Conservation (phyloP, 192 early-diverging fungal species). For the Entomortierella lignicola region DNA sequence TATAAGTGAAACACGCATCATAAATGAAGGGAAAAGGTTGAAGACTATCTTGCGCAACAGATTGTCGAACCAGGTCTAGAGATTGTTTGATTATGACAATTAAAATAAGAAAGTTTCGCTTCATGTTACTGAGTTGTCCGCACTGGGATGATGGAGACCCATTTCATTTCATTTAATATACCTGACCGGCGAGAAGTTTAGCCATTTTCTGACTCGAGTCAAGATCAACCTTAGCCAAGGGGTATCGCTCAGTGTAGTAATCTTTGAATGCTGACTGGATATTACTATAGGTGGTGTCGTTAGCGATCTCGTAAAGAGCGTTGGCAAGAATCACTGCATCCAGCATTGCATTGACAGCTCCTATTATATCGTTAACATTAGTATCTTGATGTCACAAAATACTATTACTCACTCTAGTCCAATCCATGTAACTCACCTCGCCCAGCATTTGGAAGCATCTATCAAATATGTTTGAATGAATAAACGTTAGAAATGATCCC, state of each 20-base stretch:
- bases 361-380: too few species aligned
- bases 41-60: not conserved
- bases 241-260: constrained; percentile 15
- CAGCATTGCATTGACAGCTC: constrained; percentile 10
- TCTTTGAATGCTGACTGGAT: constrained; percentile 12
- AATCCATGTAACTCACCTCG: too few species aligned
- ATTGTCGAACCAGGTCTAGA: not conserved
- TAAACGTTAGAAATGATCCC: too few species aligned
- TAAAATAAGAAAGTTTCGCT: too few species aligned
- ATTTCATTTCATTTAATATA: too few species aligned
- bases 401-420: too few species aligned
- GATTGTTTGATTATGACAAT: too few species aligned
- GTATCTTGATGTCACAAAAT: too few species aligned
- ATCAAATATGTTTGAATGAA: not conserved
- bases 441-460: constrained; percentile 24
- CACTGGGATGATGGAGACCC: not conserved
- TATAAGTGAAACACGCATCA: too few species aligned
- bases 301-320: constrained; percentile 14
- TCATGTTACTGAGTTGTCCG: too few species aligned
- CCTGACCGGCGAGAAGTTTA: constrained; percentile 24
- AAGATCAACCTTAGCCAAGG: constrained; percentile 4
- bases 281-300: not conserved
- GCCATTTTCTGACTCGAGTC: constrained; percentile 6
- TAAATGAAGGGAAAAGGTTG: not conserved
- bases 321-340: constrained; percentile 17